Evolutionary conservation across 441 rosid species (phyloP).

Genomic region (Biscutella laevigata): DNA sequence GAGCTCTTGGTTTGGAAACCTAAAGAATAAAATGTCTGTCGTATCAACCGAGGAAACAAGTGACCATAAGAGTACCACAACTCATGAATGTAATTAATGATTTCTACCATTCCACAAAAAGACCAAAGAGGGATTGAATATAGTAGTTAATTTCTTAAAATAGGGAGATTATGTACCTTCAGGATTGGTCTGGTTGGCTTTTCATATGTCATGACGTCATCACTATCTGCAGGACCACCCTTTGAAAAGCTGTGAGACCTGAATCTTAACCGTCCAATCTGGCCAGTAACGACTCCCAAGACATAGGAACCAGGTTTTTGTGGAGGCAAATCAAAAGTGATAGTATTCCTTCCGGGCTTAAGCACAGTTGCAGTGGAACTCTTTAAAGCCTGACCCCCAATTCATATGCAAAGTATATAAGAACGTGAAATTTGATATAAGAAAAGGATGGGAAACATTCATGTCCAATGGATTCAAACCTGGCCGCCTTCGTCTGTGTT

Average conservation of each 20-base stretch:
- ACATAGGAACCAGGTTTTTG: constrained; percentile 94
- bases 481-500: constrained; percentile 86
- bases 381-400: constrained; percentile 64
- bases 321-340: constrained; percentile 73
- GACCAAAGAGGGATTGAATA: too few species aligned
- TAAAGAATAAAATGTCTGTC: constrained; percentile 28
- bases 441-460: background rate
- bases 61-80: constrained; percentile 5
- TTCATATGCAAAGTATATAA: constrained; percentile 10
- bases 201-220: constrained; percentile 97
- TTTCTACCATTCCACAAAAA: background rate
- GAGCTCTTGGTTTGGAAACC: constrained; percentile 88
- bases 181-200: constrained; percentile 89
- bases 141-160: constrained; percentile 6
- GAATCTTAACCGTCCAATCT: constrained; percentile 83
- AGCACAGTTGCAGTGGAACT: constrained; percentile 60
- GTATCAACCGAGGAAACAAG: constrained; percentile 21
- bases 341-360: constrained; percentile 65
- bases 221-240: constrained; percentile 92
- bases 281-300: constrained; percentile 93
- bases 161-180: constrained; percentile 45
- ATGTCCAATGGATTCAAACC: constrained; percentile 39
- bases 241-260: constrained; percentile 97
- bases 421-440: background rate
- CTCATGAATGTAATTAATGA: background rate